These are phyloP conservation scores for Corylus americana DNA, from an alignment of 306 rosid genomes.

Conservation along the genomic window DNA sequence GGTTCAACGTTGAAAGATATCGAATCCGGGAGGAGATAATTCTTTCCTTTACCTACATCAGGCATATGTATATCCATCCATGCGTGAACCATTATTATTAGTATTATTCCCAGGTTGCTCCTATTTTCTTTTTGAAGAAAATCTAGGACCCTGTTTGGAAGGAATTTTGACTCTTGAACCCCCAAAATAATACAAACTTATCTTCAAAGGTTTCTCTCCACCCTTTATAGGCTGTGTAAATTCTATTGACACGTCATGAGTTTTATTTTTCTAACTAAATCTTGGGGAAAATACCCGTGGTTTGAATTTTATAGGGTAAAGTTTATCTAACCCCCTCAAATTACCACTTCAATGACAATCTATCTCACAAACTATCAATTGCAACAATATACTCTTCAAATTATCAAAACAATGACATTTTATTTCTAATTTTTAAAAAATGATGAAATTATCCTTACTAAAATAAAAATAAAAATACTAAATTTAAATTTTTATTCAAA, in stretches of 20 bases:
- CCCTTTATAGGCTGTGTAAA: background rate
- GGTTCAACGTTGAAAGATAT: constrained; percentile 43
- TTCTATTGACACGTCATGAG: background rate
- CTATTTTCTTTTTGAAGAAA: background rate
- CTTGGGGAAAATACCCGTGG: too few species aligned
- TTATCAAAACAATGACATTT: too few species aligned
- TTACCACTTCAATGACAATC: too few species aligned
- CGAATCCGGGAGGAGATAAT: constrained; percentile 58
- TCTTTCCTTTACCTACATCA: background rate
- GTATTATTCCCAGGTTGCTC: background rate
- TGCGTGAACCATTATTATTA: background rate
- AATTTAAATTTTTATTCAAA: too few species aligned
- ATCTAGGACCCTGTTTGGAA: background rate
- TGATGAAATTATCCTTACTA: too few species aligned
- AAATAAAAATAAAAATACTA: too few species aligned
- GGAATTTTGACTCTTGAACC: background rate
- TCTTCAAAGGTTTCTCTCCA: background rate
- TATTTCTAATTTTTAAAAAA: too few species aligned
- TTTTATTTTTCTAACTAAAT: too few species aligned
- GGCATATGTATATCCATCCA: background rate
- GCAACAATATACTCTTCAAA: too few species aligned
- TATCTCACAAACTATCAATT: too few species aligned
- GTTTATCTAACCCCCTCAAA: too few species aligned
- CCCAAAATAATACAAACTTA: background rate
- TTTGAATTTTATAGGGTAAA: too few species aligned